Conservation (phyloP, 2,329 filamentous ascomycete species). For the Alternaria sp. region DNA sequence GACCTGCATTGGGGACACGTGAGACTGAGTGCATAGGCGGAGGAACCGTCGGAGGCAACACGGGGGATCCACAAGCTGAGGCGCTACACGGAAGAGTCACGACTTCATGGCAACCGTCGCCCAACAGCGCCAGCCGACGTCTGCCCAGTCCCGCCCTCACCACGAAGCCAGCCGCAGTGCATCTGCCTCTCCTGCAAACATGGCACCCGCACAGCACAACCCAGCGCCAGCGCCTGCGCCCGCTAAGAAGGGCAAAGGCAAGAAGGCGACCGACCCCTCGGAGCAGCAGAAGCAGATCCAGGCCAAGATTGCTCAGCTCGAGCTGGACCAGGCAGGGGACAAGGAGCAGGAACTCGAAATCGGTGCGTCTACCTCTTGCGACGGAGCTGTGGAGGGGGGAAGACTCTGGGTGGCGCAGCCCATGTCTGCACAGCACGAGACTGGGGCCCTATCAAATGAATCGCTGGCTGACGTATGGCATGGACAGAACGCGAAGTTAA, state of each 20-base stretch:
- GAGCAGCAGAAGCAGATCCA: slow-evolving; percentile 92
- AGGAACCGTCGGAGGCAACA: slow-evolving; percentile 20
- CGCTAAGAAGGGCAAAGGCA: slow-evolving; percentile 81
- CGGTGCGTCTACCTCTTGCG: slow-evolving; percentile 60
- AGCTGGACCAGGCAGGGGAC: slow-evolving; percentile 89
- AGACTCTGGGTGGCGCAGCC: slow-evolving; percentile 12
- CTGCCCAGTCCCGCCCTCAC: slow-evolving; percentile 41
- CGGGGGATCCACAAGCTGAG: slow-evolving; percentile 13
- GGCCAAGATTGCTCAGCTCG: slow-evolving; percentile 92
- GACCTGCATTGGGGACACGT: not conserved
- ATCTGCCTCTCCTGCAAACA: slow-evolving; percentile 51
- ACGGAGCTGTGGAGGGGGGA: slow-evolving; percentile 7
- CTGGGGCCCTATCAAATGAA: slow-evolving; percentile 11
- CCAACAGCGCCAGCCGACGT: slow-evolving; percentile 43
- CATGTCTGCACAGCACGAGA: slow-evolving; percentile 7
- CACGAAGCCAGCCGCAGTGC: slow-evolving; percentile 51
- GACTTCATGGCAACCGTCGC: slow-evolving; percentile 46
- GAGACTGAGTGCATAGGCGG: slow-evolving; percentile 8
- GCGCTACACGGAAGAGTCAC: slow-evolving; percentile 25
- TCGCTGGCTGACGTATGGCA: slow-evolving; percentile 35
- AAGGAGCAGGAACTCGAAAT: slow-evolving; percentile 97
- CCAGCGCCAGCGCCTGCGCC: slow-evolving; percentile 60
- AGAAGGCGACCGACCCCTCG: slow-evolving; percentile 82
- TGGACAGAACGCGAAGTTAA: slow-evolving; percentile 86
- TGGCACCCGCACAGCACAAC: slow-evolving; percentile 54